Conservation (phyloP, 2,329 filamentous ascomycete species). For the Penicillium glabrum region DNA sequence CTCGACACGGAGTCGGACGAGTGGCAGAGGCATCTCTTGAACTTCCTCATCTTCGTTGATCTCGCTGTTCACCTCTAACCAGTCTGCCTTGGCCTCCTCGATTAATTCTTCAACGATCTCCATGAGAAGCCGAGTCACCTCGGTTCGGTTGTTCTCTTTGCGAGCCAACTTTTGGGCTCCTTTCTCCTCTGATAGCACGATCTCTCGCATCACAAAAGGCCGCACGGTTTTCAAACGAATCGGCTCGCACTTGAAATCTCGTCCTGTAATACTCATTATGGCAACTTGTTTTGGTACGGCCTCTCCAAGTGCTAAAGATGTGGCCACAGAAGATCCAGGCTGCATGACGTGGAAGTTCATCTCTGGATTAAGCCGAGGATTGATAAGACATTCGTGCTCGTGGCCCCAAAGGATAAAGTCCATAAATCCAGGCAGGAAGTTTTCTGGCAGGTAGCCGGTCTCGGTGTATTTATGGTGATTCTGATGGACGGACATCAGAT, state of each 20-base stretch:
- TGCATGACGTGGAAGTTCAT: conserved; percentile 96
- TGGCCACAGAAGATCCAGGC: conserved; percentile 92
- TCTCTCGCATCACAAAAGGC: conserved; percentile 84
- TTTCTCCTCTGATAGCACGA: conserved; percentile 72
- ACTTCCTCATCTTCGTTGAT: conserved; percentile 53
- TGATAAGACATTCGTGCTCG: conserved; percentile 92
- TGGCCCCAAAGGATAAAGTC: conserved; percentile 96
- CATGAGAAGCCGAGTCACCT: conserved; percentile 76
- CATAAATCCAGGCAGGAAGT: conserved; percentile 85
- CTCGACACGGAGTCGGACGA: conserved; percentile 89
- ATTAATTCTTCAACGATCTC: conserved; percentile 83
- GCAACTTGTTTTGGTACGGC: conserved; percentile 88
- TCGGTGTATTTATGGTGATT: conserved; percentile 92
- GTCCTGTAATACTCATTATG: conserved; percentile 79
- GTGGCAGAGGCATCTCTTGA: conserved; percentile 68
- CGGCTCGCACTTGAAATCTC: conserved; percentile 75
- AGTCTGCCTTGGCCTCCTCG: conserved; percentile 75
- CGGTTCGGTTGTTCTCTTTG: conserved; percentile 77
- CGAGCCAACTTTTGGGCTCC: conserved; percentile 75
- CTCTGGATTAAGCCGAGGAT: conserved; percentile 78
- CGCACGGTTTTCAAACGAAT: conserved; percentile 84
- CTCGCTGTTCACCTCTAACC: conserved; percentile 71
- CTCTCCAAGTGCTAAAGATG: conserved; percentile 85
- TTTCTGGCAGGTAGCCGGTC: conserved; percentile 92
- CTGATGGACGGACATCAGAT: conserved; percentile 90